Evolutionary conservation across 2,329 filamentous ascomycete species (phyloP).

Genomic region (Aspergillus caelatus): DNA sequence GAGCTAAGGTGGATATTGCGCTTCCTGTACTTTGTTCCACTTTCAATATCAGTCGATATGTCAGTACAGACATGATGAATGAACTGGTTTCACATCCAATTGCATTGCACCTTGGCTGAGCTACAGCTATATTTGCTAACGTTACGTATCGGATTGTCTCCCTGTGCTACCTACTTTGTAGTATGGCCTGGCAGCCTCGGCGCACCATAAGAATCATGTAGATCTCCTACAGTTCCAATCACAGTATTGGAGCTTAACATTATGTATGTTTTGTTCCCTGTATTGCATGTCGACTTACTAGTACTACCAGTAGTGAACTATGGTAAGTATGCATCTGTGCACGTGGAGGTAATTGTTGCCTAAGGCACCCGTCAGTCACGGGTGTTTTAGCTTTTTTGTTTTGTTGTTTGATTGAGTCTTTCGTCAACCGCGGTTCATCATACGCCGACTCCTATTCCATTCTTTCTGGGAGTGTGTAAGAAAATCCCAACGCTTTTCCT

Average conservation of each 20-base stretch:
- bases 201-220: background rate
- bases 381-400: background rate
- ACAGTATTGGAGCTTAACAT: background rate
- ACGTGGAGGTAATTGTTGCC: background rate
- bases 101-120: background rate
- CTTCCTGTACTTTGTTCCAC: constrained; percentile 18
- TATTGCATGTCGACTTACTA: too few species aligned
- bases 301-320: too few species aligned
- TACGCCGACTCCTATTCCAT: background rate
- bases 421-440: background rate
- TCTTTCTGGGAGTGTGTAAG: background rate
- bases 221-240: background rate
- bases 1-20: constrained; percentile 27
- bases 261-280: background rate
- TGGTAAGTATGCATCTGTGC: too few species aligned
- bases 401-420: background rate
- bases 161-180: background rate
- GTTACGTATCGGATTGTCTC: background rate
- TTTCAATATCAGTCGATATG: constrained; percentile 8
- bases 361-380: background rate
- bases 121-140: background rate
- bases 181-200: background rate
- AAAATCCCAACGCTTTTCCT: background rate
- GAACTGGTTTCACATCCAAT: background rate
- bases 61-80: constrained; percentile 14